Evolutionary conservation across 108 stramenopile genomes (phyloP), one percentile per base, ranked within the genome.

Genomic region (Phaeodactylum tricornutum): DNA sequence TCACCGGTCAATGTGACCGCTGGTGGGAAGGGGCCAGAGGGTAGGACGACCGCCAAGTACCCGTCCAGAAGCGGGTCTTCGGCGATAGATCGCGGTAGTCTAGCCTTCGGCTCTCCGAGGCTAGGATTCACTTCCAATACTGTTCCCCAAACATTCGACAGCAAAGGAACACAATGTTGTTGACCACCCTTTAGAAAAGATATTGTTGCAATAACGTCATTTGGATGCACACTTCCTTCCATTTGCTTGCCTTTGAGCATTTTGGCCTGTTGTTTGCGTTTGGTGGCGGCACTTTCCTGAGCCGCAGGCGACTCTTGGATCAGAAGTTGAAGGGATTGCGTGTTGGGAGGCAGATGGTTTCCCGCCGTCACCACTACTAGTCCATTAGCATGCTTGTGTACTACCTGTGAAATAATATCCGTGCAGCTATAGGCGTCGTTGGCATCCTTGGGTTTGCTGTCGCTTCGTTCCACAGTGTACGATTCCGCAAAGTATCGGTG

Each of bases 351-450:
- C n/a, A n/a, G n/a, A n/a, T n/a, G n/a, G n/a, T 38, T 50, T 1
- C 78, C 80, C 11, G 70, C 80, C 16, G 84, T 87, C 14, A 87
- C 63, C n/a, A 87, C 62, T 53, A 71, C 75, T 20, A 87, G 53
- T 21, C 75, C 77, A 40, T 87, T 87, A 27, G 65, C 66, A 58
- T 87, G 84, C 0, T 56, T 62, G 50, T 87, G 80, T 3, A 87
- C 68, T n/a, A 80, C 64, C 51, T 57, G 59, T 14, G 8, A 30
- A n/a, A 47, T 43, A 15, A 16, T 48, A 34, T 42, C 28, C 11
- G n/a, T 35, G n/a, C n/a, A n/a, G n/a, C n/a, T n/a, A n/a, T n/a
- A n/a, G 19, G 9, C 36, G n/a, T 41, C 39, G 19, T 5, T 5
- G 14, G 16, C 21, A 12, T 8, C 8, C 12, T 34, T 34, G 33